Conservation (phyloP, 352 stramenopile species). For the Pythium aristosporum region DNA sequence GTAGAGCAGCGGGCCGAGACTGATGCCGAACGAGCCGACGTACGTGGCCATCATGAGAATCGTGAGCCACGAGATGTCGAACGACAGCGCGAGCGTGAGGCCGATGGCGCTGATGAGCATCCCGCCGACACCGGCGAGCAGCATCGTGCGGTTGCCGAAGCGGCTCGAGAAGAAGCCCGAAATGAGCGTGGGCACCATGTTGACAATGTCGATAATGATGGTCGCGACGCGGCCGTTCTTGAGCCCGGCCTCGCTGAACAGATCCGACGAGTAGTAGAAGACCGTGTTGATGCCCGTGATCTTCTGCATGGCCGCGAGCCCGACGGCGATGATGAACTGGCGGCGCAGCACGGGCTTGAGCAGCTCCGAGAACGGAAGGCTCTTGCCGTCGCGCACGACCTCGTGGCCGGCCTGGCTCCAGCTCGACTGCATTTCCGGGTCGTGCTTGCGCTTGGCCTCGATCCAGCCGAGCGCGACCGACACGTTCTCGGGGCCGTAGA, state of each 20-base stretch:
- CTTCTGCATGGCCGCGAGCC: slow-evolving; percentile 43
- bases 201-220: slow-evolving; percentile 43
- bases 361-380: slow-evolving; percentile 28
- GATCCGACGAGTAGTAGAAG: slow-evolving; percentile 49
- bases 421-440: slow-evolving; percentile 25
- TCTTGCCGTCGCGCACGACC: slow-evolving; percentile 16
- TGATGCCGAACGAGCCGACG: slow-evolving; percentile 62
- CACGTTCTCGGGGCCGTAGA: slow-evolving; percentile 37
- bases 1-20: slow-evolving; percentile 65
- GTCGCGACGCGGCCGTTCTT: slow-evolving; percentile 40
- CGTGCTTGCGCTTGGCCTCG: slow-evolving; percentile 28
- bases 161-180: slow-evolving; percentile 38
- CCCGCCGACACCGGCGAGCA: slow-evolving; percentile 35
- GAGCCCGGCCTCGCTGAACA: slow-evolving; percentile 41
- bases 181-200: slow-evolving; percentile 37
- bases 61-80: slow-evolving; percentile 33
- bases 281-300: slow-evolving; percentile 62
- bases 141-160: slow-evolving; percentile 55
- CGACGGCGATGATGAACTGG: slow-evolving; percentile 46
- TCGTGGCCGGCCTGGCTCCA: slow-evolving; percentile 17
- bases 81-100: slow-evolving; percentile 53
- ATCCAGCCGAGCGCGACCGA: slow-evolving; percentile 31
- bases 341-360: slow-evolving; percentile 37
- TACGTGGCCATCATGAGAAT: slow-evolving; percentile 61
- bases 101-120: slow-evolving; percentile 49